Base-by-base conservation (phyloP, 306 rosid species). In the Coriaria nepalensis region DNA sequence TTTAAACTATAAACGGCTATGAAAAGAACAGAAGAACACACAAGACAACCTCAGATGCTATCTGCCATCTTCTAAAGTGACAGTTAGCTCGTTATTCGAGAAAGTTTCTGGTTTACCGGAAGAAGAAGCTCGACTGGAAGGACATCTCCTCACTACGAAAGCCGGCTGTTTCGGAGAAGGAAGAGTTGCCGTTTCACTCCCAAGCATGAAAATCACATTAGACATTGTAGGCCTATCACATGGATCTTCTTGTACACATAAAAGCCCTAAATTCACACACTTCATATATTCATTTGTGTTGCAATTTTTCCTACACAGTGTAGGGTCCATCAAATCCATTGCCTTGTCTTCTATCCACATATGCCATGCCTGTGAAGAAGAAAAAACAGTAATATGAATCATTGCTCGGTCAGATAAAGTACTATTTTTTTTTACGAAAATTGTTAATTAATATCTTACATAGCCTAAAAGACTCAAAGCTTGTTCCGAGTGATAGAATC, bases 191-290 rank as follows among this genome's bases (percentile, higher is more conserved):
- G 69, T 53, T 57, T 83, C 82, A 61, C 77, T 74, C 5, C 78
- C 85, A 4, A 77, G 75, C 90, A 83, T 77, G 73, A 69, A 73
- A 33, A 77, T 69, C 40, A 79, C 83, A 14, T 74, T 59, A 7
- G 90, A 77, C 88, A 83, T 79, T 9, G 62, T 72, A 0, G 90
- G 86, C 12, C 82, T 82, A 35, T 79, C 88, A 50, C 48, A 56
- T 36, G 90, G 83, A 44, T 83, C 90, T 69, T 79, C 86, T 69
- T 83, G 80, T 42, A 77, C 75, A 40, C 94, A 83, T 40, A 83
- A 35, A 4, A 83, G 73, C 33, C 90, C 90, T 0, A 79, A 68
- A 43, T 56, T 74, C 40, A 74, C 43, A 60, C 82, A 79, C 66
- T 74, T 72, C 39, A 77, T 40, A 44, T 72, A 79, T 50, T 79